Evolutionary conservation across 164 flowering plant species (phyloP).

Genomic region (grape (Vitis vinifera)): ASM3070453v1 NC_081807.1:97001-97500

Average conservation of each 20-base stretch:
- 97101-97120: constrained; percentile 18
- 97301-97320: constrained; percentile 10
- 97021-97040: constrained; percentile 25
- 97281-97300: constrained; percentile 11
- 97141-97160: constrained; percentile 27
- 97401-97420: constrained; percentile 56
- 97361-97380: constrained; percentile 28
- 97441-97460: constrained; percentile 78
- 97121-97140: constrained; percentile 30
- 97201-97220: constrained; percentile 74
- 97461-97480: constrained; percentile 79
- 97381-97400: constrained; percentile 13
- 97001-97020: constrained; percentile 32
- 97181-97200: constrained; percentile 68
- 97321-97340: constrained; percentile 21
- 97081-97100: constrained; percentile 20
- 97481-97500: constrained; percentile 79
- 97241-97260: constrained; percentile 23
- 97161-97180: constrained; percentile 31
- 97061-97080: constrained; percentile 54
- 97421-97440: constrained; percentile 74
- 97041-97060: constrained; percentile 36
- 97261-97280: constrained; percentile 20
- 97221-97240: constrained; percentile 55
- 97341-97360: constrained; percentile 20